A percentile compares a stretch with the other conserved stretches of the same genome.
Conservation (phyloP, 2,329 filamentous ascomycete species). For the Bipolaris victoriae region DNA sequence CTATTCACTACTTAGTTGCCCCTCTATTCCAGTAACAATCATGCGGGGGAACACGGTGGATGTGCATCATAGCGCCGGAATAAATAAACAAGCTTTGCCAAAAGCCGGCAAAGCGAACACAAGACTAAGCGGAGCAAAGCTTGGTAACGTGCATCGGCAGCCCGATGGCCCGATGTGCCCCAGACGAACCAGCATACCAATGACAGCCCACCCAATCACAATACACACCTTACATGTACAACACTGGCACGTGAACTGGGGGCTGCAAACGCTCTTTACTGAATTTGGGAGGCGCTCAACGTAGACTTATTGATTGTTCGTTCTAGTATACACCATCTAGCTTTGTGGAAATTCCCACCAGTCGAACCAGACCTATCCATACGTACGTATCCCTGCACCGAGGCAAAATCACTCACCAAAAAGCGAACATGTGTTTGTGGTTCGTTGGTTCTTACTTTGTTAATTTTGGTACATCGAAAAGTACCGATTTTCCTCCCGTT, state of each 20-base stretch:
- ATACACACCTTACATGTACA: not conserved
- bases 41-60: slow-evolving; percentile 10
- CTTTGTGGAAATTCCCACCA: too few relatives aligned
- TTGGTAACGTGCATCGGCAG: not conserved
- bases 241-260: not conserved
- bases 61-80: slow-evolving; percentile 8
- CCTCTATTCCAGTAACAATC: not conserved
- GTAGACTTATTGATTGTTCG: too few relatives aligned
- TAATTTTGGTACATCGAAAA: too few relatives aligned
- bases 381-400: too few relatives aligned
- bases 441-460: too few relatives aligned
- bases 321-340: too few relatives aligned
- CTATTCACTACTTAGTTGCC: not conserved
- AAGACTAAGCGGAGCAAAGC: slow-evolving; percentile 3
- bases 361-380: too few relatives aligned
- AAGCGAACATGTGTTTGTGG: too few relatives aligned
- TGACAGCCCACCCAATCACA: too few relatives aligned
- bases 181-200: too few relatives aligned
- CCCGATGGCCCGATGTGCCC: not conserved
- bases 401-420: too few relatives aligned
- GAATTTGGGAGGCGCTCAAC: not conserved
- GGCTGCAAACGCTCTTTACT: not conserved
- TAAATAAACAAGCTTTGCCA: slow-evolving; percentile 15
- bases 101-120: not conserved
- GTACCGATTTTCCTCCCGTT: too few relatives aligned